phyloP scores from a whole-genome alignment of 2,329 filamentous ascomycete genomes.

The Thelonectria olida region DNA sequence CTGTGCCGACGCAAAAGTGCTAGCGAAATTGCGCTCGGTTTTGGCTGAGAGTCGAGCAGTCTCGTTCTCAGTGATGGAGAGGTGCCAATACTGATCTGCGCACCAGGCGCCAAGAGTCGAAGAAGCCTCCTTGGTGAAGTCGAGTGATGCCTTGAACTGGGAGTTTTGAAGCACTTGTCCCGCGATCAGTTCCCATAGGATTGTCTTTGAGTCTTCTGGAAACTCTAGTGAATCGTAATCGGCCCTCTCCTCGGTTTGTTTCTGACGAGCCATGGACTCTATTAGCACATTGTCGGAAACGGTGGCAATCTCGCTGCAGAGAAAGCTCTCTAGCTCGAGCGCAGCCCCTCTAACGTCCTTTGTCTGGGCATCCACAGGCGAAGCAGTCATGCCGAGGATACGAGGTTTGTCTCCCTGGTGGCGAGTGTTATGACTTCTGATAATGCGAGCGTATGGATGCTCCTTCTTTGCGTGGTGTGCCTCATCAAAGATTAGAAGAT shows the following conservation, averaged over 20 bases:
- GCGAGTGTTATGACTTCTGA: conserved; percentile 82
- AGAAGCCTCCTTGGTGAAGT: conserved; percentile 66
- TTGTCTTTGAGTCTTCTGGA: conserved; percentile 65
- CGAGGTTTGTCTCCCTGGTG: conserved; percentile 67
- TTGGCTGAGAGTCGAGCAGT: conserved; percentile 68
- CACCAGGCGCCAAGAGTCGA: conserved; percentile 83
- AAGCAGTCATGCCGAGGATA: conserved; percentile 97
- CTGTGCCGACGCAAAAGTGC: conserved; percentile 23
- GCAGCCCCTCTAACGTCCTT: conserved; percentile 75
- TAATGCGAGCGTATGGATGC: conserved; percentile 88
- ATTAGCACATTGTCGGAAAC: conserved; percentile 58
- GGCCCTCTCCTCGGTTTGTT: conserved; percentile 52
- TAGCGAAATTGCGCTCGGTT: conserved; percentile 51
- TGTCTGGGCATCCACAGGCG: conserved; percentile 84
- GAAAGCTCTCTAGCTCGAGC: conserved; percentile 75
- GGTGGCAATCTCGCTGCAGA: conserved; percentile 87
- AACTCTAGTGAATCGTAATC: too few relatives aligned
- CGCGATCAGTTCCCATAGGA: conserved; percentile 68
- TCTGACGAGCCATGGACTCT: conserved; percentile 60
- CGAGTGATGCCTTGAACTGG: conserved; percentile 65
- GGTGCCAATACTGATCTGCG: conserved; percentile 81
- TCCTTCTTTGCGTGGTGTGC: conserved; percentile 96
- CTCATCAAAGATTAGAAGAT: conserved; percentile 93
- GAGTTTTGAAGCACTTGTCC: conserved; percentile 50
- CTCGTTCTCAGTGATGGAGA: conserved; percentile 72